Conservation (phyloP, 805 yeast genomes). For the Wickerhamiella domercqiae region DNA sequence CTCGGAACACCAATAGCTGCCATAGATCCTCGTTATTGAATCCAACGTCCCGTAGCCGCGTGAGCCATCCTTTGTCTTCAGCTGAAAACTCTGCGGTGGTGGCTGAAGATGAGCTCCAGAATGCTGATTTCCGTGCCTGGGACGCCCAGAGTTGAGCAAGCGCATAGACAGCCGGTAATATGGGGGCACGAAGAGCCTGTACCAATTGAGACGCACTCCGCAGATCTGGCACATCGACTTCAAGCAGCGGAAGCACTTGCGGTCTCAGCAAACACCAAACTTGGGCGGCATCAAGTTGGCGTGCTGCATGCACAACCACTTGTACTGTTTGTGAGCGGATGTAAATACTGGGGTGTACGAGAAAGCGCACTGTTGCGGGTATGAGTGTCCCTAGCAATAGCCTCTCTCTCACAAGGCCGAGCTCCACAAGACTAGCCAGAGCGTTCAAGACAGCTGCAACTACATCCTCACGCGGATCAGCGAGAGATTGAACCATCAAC, state of each 20-base stretch:
- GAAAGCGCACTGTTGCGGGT: conserved; percentile 35
- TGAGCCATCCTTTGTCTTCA: conserved; percentile 38
- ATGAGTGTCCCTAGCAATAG: conserved; percentile 40
- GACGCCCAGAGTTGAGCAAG: conserved; percentile 57
- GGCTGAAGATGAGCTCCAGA: conserved; percentile 37
- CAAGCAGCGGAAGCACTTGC: conserved; percentile 55
- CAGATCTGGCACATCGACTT: conserved; percentile 58
- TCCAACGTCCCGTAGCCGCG: conserved; percentile 57
- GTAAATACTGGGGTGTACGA: conserved; percentile 79
- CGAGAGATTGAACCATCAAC: conserved; percentile 61
- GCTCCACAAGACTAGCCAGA: conserved; percentile 37
- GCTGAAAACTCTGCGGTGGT: conserved; percentile 12
- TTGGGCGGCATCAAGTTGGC: conserved; percentile 58
- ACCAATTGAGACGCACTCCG: conserved; percentile 51
- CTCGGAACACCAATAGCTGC: conserved; percentile 62
- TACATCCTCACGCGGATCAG: conserved; percentile 62
- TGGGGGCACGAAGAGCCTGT: conserved; percentile 44
- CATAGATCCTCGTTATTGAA: conserved; percentile 57
- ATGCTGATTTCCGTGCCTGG: conserved; percentile 49
- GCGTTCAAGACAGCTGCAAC: conserved; percentile 54
- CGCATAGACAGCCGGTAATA: conserved; percentile 50
- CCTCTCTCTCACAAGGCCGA: conserved; percentile 40
- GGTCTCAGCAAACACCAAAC: conserved; percentile 74
- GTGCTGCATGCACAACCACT: conserved; percentile 46
- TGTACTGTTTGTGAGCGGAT: conserved; percentile 54